phyloP scores from a whole-genome alignment of 192 early-diverging fungal genomes.

The Anaeromyces robustus region DNA sequence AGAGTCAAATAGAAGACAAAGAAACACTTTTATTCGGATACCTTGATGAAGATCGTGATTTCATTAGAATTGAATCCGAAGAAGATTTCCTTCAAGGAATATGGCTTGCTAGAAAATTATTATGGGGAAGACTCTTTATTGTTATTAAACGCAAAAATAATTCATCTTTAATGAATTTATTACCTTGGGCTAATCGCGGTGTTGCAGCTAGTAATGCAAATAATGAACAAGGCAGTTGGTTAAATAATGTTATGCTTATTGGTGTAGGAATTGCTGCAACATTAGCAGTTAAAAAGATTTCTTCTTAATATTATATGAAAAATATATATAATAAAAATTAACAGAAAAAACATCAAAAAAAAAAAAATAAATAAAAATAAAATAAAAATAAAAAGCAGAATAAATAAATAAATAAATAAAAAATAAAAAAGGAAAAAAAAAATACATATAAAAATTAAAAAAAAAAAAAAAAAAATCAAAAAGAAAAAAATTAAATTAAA shows the following conservation, averaged over 20 bases:
- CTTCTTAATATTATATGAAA: neutral
- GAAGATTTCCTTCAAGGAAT: neutral
- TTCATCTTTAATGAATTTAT: neutral
- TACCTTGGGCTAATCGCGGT: neutral
- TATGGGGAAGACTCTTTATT: neutral
- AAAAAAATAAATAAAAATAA: too few relatives aligned
- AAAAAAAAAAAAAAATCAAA: too few relatives aligned
- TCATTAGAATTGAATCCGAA: neutral
- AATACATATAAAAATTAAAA: too few relatives aligned
- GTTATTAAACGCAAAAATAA: neutral
- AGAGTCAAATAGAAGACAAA: neutral
- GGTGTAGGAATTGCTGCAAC: neutral
- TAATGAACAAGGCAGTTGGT: neutral
- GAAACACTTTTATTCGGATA: neutral
- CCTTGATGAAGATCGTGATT: neutral
- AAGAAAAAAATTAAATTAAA: too few relatives aligned
- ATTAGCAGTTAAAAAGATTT: neutral
- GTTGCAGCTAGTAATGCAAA: neutral
- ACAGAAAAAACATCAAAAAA: too few relatives aligned
- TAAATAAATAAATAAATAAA: too few relatives aligned
- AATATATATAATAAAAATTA: neutral
- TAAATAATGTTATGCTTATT: neutral
- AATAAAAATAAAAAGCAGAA: too few relatives aligned
- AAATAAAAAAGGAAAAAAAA: too few relatives aligned
- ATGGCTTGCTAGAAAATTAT: neutral